These are phyloP conservation scores for Fraxinus albicans DNA, from an alignment of 305 asterid species.

Conservation along the genomic window DNA sequence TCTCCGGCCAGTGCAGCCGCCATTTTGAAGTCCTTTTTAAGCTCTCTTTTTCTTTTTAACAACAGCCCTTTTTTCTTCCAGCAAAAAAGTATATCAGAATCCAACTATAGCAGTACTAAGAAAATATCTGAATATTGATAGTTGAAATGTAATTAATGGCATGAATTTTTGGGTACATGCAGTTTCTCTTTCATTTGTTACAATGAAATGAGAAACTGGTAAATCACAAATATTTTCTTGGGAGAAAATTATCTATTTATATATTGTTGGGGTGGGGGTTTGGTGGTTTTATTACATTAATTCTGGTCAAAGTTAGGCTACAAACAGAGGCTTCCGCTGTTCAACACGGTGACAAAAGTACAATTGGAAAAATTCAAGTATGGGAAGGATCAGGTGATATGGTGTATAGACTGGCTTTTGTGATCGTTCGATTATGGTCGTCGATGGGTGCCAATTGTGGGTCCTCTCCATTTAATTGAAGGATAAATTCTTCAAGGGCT, in stretches of 20 bases:
- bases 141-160: not conserved
- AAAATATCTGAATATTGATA: not conserved
- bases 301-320: constrained; percentile 33
- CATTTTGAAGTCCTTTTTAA: not conserved
- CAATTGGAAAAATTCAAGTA: not conserved
- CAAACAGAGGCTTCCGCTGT: not conserved
- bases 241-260: not conserved
- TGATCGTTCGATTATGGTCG: not conserved
- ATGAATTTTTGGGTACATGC: constrained; percentile 19
- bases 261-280: not conserved
- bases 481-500: not conserved
- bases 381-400: not conserved
- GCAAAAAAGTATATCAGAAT: not conserved
- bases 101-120: not conserved
- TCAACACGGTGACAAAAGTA: not conserved
- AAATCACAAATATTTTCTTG: not conserved
- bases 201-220: not conserved
- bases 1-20: constrained; percentile 51
- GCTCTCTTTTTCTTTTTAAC: not conserved
- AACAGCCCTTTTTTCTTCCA: not conserved
- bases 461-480: not conserved
- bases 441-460: not conserved
- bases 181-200: constrained; percentile 8
- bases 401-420: not conserved
- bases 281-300: not conserved